Evolutionary conservation across 2,329 filamentous ascomycete species (phyloP).

Genomic region (Neospermospora avenae): DNA sequence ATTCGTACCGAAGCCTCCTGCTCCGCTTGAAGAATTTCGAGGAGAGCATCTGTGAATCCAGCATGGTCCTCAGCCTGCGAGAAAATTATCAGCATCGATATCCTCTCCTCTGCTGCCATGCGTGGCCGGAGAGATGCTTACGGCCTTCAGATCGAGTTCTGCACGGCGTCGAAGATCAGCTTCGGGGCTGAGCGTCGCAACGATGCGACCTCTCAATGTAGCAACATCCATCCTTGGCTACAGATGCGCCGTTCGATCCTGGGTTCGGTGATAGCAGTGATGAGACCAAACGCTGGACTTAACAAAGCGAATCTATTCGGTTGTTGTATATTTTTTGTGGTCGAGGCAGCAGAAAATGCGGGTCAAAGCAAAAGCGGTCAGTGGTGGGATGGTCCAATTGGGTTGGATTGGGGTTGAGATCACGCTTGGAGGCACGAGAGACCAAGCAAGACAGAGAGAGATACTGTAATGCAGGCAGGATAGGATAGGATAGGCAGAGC

Average conservation of each 20-base stretch:
- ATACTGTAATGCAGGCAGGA: not conserved
- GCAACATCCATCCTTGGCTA: conserved; percentile 63
- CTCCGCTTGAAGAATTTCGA: conserved; percentile 87
- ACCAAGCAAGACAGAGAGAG: not conserved
- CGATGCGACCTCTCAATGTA: conserved; percentile 72
- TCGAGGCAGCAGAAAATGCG: not conserved
- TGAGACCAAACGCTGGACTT: conserved; percentile 15
- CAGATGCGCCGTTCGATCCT: conserved; percentile 16
- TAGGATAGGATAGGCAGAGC: not conserved
- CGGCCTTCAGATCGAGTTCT: conserved; percentile 79
- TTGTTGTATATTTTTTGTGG: conserved; percentile 10
- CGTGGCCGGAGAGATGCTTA: conserved; percentile 41
- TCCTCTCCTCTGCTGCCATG: not conserved
- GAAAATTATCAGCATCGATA: conserved; percentile 18
- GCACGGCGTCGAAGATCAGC: conserved; percentile 72
- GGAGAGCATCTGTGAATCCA: conserved; percentile 85
- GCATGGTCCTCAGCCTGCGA: conserved; percentile 80
- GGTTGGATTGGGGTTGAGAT: not conserved
- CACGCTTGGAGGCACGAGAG: not conserved
- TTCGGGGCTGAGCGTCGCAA: conserved; percentile 71
- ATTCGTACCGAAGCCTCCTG: conserved; percentile 81
- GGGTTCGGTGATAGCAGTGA: conserved; percentile 12
- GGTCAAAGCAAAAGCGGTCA: not conserved
- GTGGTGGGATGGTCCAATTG: not conserved
- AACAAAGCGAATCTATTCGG: not conserved